A percentile compares a stretch with the other conserved stretches of the same genome.
phyloP scores from a whole-genome alignment of 176 grass and related monocot species.

The Eragrostis curvula region DNA sequence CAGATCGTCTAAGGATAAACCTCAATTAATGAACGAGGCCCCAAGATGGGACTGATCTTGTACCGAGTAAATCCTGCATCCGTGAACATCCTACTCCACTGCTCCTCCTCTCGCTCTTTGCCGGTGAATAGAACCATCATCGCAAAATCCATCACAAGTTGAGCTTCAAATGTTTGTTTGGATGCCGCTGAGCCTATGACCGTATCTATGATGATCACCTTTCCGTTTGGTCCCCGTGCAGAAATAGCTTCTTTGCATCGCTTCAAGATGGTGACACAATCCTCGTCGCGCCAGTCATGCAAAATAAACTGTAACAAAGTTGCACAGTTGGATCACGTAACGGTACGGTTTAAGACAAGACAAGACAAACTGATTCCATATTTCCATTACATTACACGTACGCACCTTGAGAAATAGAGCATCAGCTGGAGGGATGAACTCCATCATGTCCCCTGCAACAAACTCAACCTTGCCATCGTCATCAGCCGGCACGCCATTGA shows the following conservation, averaged over 20 bases:
- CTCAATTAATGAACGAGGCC: neutral
- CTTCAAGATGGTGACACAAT: conserved; percentile 30
- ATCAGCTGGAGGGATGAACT: conserved; percentile 5
- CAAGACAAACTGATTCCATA: neutral
- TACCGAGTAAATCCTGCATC: neutral
- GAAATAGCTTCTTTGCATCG: conserved; percentile 14
- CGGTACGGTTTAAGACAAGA: neutral
- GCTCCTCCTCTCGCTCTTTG: neutral
- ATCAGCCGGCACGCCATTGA: neutral
- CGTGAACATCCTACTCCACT: neutral
- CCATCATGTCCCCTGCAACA: conserved; percentile 37
- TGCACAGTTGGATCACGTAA: too few relatives aligned
- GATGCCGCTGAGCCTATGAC: neutral
- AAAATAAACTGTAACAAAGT: conserved; percentile 5
- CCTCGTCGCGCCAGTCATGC: conserved; percentile 33
- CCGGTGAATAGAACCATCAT: conserved; percentile 5
- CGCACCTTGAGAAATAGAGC: conserved; percentile 19
- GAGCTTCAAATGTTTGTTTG: neutral
- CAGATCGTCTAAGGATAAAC: neutral
- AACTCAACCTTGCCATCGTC: neutral
- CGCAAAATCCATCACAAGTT: conserved; percentile 1
- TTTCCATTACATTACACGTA: neutral
- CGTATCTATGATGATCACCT: conserved; percentile 18
- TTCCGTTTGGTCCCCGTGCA: neutral
- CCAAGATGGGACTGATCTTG: neutral